Percentiles rank a stretch among this genome's conserved stretches.
Evolutionary conservation across 192 early-diverging fungal genomes (phyloP).

Genomic region (Funneliformis mosseae): DNA sequence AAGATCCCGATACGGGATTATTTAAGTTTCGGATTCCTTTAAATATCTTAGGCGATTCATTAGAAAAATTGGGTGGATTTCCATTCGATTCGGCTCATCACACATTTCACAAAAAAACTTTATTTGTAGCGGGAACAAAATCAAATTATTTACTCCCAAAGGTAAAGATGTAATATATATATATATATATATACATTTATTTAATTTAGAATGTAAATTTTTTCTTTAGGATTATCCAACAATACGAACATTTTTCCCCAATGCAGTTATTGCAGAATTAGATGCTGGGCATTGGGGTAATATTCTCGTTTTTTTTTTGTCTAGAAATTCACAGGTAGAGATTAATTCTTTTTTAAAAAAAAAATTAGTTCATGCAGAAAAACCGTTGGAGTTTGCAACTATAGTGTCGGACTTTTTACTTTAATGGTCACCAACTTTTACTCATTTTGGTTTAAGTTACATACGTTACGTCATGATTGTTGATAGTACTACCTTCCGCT

Average conservation of each 20-base stretch:
- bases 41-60: constrained; percentile 59
- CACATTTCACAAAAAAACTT: constrained; percentile 61
- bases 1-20: constrained; percentile 38
- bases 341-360: background rate
- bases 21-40: constrained; percentile 79
- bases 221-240: constrained; percentile 40
- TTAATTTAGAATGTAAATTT: constrained; percentile 20
- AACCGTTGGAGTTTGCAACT: constrained; percentile 64
- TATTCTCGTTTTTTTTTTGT: constrained; percentile 9
- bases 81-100: constrained; percentile 40
- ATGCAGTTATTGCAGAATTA: constrained; percentile 61
- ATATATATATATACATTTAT: too few species aligned
- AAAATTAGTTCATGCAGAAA: constrained; percentile 67
- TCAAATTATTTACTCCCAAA: constrained; percentile 68
- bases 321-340: background rate
- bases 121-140: constrained; percentile 82
- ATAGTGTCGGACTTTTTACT: constrained; percentile 54
- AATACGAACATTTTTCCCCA: constrained; percentile 76
- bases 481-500: too few species aligned
- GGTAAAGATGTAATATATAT: too few species aligned
- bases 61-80: constrained; percentile 57
- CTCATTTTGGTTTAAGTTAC: background rate
- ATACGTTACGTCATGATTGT: too few species aligned
- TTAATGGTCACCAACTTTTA: background rate
- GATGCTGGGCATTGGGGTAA: constrained; percentile 92